These are phyloP conservation scores for Grifola frondosa DNA, from an alignment of 1,284 basidiomycete genomes.

Conservation along the genomic window DNA sequence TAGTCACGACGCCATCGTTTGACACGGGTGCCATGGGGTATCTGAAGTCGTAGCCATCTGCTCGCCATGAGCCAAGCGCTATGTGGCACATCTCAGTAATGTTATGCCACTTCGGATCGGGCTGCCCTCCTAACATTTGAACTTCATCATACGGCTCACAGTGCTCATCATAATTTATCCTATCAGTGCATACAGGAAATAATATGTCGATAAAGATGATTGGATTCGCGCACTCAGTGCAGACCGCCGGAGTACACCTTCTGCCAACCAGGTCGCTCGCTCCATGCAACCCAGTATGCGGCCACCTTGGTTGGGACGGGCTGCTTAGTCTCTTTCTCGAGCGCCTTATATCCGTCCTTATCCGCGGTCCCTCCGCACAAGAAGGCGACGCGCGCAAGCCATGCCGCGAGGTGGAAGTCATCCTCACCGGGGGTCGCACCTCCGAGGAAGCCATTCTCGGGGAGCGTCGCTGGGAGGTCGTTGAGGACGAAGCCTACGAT, in stretches of 20 bases:
- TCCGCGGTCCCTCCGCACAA: slow-evolving; percentile 35
- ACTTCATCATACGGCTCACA: neutral
- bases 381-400: slow-evolving; percentile 47
- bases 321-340: slow-evolving; percentile 42
- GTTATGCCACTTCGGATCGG: too few species aligned
- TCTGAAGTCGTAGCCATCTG: too few species aligned
- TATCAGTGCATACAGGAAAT: neutral
- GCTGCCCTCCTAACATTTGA: neutral
- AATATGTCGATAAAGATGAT: neutral
- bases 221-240: slow-evolving; percentile 35
- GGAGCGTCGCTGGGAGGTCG: slow-evolving; percentile 42
- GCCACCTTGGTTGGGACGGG: slow-evolving; percentile 41
- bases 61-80: too few species aligned
- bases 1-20: too few species aligned
- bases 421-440: slow-evolving; percentile 50
- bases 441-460: slow-evolving; percentile 46
- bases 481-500: slow-evolving; percentile 40
- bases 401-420: slow-evolving; percentile 54
- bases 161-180: neutral
- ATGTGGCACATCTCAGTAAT: too few species aligned
- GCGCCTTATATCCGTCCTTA: slow-evolving; percentile 36
- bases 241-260: slow-evolving; percentile 49
- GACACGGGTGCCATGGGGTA: too few species aligned
- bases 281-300: slow-evolving; percentile 51
- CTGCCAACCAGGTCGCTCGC: slow-evolving; percentile 55